Evolutionary conservation across 768 basidiomycete genomes (phyloP).

Genomic region (Phylloporus scabripes): DNA sequence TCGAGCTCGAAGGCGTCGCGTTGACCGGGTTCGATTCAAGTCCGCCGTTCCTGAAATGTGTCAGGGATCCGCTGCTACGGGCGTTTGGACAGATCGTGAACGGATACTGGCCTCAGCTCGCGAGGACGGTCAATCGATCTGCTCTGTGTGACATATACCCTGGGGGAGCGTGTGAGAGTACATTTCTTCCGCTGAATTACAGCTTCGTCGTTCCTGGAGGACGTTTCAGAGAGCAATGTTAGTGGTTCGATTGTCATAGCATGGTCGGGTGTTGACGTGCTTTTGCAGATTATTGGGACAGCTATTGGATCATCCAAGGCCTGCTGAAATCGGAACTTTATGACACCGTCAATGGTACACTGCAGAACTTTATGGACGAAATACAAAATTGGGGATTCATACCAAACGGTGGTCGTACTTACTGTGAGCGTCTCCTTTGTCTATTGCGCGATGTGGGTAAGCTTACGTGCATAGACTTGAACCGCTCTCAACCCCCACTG

Average conservation of each 20-base stretch:
- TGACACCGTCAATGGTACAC: slow-evolving; percentile 63
- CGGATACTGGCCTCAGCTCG: slow-evolving; percentile 78
- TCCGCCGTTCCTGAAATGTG: slow-evolving; percentile 66
- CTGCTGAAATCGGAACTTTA: slow-evolving; percentile 77
- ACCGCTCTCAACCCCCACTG: slow-evolving; percentile 90
- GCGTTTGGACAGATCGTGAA: slow-evolving; percentile 79
- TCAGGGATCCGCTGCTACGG: slow-evolving; percentile 62
- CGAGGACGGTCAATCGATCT: slow-evolving; percentile 66
- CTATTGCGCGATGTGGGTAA: background rate
- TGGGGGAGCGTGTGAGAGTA: slow-evolving; percentile 64
- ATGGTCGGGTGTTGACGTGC: background rate
- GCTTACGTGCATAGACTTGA: slow-evolving; percentile 48
- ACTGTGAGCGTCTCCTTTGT: slow-evolving; percentile 45
- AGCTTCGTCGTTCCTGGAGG: slow-evolving; percentile 88
- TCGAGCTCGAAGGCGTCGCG: slow-evolving; percentile 62
- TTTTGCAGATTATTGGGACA: slow-evolving; percentile 52
- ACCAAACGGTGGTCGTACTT: slow-evolving; percentile 90
- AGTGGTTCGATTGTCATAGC: slow-evolving; percentile 26
- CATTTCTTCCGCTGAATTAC: slow-evolving; percentile 85
- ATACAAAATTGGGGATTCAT: slow-evolving; percentile 81
- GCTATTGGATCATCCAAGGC: slow-evolving; percentile 86
- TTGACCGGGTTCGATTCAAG: slow-evolving; percentile 56
- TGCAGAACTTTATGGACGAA: slow-evolving; percentile 96
- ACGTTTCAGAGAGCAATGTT: slow-evolving; percentile 81
- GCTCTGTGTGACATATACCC: slow-evolving; percentile 51